Evolutionary conservation across 2,329 filamentous ascomycete genomes (phyloP).

Genomic region (Septoria linicola): DNA sequence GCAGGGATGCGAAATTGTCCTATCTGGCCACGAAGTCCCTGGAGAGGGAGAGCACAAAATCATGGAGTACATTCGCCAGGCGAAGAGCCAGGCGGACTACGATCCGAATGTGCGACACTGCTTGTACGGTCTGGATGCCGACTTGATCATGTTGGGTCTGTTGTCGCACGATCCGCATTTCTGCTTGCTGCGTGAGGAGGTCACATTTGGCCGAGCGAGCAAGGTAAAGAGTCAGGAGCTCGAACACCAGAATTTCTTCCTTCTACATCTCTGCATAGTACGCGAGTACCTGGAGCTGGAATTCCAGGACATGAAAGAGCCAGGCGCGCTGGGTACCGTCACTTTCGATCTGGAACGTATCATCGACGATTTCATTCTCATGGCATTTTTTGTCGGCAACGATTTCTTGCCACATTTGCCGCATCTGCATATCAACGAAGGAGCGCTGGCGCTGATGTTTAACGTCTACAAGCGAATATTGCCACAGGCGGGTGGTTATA

Average conservation of each 20-base stretch:
- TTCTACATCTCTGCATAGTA: conserved; percentile 96
- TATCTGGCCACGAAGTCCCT: conserved; percentile 96
- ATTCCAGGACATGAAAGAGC: conserved; percentile 84
- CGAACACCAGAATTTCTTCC: conserved; percentile 97
- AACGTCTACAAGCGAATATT: conserved; percentile 89
- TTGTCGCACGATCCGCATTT: conserved; percentile 98
- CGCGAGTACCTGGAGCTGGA: conserved; percentile 95
- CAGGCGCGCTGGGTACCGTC: conserved; percentile 65
- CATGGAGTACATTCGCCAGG: conserved; percentile 99
- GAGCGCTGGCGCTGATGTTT: conserved; percentile 95
- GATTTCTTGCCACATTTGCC: conserved; percentile 98
- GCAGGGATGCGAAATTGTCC: conserved; percentile 93
- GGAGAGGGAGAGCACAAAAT: conserved; percentile 99
- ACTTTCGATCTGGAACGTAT: conserved; percentile 90
- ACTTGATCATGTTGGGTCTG: conserved; percentile 97
- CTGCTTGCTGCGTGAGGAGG: conserved; percentile 92
- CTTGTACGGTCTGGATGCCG: conserved; percentile 93
- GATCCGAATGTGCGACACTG: conserved; percentile 93
- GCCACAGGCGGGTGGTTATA: conserved; percentile 85
- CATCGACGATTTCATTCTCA: conserved; percentile 98
- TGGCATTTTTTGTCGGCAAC: conserved; percentile 99
- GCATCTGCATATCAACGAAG: conserved; percentile 96
- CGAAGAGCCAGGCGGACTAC: conserved; percentile 92
- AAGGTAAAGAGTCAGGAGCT: conserved; percentile 92
- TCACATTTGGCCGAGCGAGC: conserved; percentile 87